phyloP scores from a whole-genome alignment of 768 basidiomycete genomes.

The Naganishia kalamii region DNA sequence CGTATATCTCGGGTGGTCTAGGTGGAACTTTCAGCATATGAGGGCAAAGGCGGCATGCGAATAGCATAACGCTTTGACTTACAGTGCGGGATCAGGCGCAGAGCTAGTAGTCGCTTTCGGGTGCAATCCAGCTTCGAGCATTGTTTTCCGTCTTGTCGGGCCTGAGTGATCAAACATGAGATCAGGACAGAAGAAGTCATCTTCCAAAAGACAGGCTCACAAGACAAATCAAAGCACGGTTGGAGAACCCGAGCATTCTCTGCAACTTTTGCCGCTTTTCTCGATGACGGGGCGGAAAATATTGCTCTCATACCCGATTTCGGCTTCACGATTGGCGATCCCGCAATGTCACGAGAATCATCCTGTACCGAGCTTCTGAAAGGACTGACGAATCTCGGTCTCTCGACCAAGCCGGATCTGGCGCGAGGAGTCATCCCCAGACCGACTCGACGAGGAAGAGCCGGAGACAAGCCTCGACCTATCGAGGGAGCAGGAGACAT shows the following conservation, averaged over 20 bases:
- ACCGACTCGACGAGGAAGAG: slow-evolving; percentile 33
- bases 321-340: background rate
- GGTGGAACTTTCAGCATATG: no score
- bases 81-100: background rate
- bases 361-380: slow-evolving; percentile 29
- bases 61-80: background rate
- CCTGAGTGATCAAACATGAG: background rate
- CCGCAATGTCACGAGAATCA: background rate
- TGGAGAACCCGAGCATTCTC: background rate
- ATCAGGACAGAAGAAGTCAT: no score
- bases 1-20: slow-evolving; percentile 38
- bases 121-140: background rate
- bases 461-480: background rate
- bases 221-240: slow-evolving; percentile 9
- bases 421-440: slow-evolving; percentile 33
- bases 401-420: slow-evolving; percentile 18
- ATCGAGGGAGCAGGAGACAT: slow-evolving; percentile 22
- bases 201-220: background rate
- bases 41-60: no score
- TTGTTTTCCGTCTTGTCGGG: background rate
- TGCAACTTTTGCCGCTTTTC: background rate
- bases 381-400: slow-evolving; percentile 33
- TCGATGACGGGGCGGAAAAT: background rate
- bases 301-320: background rate
- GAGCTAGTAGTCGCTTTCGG: background rate